phyloP scores from a whole-genome alignment of 1,284 basidiomycete species.

The Baeospora myosura region DNA sequence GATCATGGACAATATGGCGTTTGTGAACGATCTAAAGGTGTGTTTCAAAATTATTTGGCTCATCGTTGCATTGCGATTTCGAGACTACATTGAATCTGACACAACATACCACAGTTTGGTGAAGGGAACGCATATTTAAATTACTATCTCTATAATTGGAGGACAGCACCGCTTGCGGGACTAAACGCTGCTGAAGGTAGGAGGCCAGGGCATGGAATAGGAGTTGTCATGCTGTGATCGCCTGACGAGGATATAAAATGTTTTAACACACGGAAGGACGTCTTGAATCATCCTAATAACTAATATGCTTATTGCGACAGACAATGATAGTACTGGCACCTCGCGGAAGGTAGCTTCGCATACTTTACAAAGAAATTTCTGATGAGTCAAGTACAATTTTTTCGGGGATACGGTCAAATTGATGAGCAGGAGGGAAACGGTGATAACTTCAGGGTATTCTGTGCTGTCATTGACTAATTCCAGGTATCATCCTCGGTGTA shows the following conservation, averaged over 20 bases:
- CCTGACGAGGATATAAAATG: conserved; percentile 17
- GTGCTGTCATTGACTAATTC: too few relatives aligned
- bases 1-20: conserved; percentile 85
- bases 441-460: too few relatives aligned
- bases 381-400: too few relatives aligned
- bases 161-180: conserved; percentile 73
- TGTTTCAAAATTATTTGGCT: conserved; percentile 17
- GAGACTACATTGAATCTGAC: conserved; percentile 5
- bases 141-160: conserved; percentile 93
- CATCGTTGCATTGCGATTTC: conserved; percentile 5
- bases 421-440: too few relatives aligned
- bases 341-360: too few relatives aligned
- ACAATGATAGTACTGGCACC: too few relatives aligned
- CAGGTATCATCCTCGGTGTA: too few relatives aligned
- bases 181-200: conserved; percentile 42
- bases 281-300: too few relatives aligned
- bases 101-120: conserved; percentile 90
- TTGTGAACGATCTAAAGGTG: conserved; percentile 80
- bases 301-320: too few relatives aligned
- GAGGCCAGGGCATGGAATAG: conserved; percentile 63
- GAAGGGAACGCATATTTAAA: conserved; percentile 85
- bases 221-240: conserved; percentile 67
- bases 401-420: too few relatives aligned
- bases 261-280: too few relatives aligned
- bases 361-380: too few relatives aligned